phyloP scores from a whole-genome alignment of 2,329 filamentous ascomycete genomes.

The Cordyceps tenuipes region DNA sequence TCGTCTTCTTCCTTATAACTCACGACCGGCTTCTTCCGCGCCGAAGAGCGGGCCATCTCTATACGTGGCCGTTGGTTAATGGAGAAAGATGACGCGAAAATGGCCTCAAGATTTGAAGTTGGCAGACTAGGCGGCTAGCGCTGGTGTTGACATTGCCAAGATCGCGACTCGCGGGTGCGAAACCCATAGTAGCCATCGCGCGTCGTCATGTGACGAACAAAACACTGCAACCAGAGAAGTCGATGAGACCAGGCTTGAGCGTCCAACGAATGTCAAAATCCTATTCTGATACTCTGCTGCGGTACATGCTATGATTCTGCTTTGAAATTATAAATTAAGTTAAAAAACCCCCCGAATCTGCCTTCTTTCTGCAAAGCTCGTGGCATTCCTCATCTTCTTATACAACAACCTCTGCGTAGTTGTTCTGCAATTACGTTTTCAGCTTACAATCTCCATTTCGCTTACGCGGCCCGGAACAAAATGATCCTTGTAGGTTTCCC shows the following conservation, averaged over 20 bases:
- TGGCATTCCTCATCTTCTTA: neutral
- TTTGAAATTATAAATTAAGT: neutral
- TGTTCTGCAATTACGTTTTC: neutral
- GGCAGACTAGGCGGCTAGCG: neutral
- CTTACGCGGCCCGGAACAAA: constrained; percentile 56
- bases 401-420: neutral
- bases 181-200: neutral
- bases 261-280: neutral
- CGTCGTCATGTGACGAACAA: constrained; percentile 1
- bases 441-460: constrained; percentile 51
- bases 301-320: neutral
- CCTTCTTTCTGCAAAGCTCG: neutral
- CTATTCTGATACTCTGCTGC: neutral
- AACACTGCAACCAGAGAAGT: neutral
- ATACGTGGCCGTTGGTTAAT: neutral
- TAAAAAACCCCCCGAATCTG: neutral
- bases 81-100: neutral
- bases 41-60: constrained; percentile 27
- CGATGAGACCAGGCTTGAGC: neutral
- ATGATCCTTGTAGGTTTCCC: constrained; percentile 69
- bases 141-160: neutral
- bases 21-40: constrained; percentile 24
- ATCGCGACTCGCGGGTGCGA: neutral
- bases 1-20: constrained; percentile 26
- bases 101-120: neutral